Evolutionary conservation across 805 yeast genomes (phyloP).

Genomic region (Kluyveromyces aestuarii): DNA sequence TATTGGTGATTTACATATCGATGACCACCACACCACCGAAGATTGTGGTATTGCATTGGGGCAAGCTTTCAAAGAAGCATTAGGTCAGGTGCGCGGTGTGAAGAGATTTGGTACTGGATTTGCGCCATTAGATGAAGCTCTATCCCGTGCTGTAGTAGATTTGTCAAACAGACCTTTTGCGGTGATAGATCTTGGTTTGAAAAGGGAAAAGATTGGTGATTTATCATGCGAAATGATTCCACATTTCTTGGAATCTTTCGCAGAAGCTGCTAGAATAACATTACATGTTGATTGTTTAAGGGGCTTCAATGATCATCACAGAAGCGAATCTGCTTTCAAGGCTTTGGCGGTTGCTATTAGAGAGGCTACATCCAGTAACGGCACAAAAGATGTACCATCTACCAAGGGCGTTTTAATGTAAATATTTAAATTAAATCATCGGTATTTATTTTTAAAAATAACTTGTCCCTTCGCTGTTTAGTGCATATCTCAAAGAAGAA

Average conservation of each 20-base stretch:
- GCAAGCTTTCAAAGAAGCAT: constrained; percentile 75
- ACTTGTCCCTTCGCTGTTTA: no score
- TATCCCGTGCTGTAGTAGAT: constrained; percentile 93
- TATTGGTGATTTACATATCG: constrained; percentile 89
- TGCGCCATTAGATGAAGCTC: constrained; percentile 95
- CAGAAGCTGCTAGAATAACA: constrained; percentile 84
- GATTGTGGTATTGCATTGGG: constrained; percentile 94
- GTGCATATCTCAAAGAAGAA: no score
- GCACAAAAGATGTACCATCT: constrained; percentile 86
- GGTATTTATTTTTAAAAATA: no score
- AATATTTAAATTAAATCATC: constrained; percentile 1
- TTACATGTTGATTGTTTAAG: constrained; percentile 90
- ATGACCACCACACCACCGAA: constrained; percentile 95
- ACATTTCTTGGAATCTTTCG: constrained; percentile 92
- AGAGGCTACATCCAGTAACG: constrained; percentile 76
- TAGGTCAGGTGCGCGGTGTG: constrained; percentile 85
- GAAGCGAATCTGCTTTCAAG: constrained; percentile 94
- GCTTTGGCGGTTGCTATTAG: constrained; percentile 89
- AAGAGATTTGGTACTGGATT: constrained; percentile 87
- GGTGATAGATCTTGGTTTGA: constrained; percentile 79
- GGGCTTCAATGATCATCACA: constrained; percentile 93
- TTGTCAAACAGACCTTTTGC: constrained; percentile 89
- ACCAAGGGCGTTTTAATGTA: constrained; percentile 89
- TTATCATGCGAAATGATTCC: constrained; percentile 94
- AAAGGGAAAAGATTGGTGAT: constrained; percentile 89